Conservation (phyloP, 768 basidiomycete species). For the Paxillus involutus region DNA sequence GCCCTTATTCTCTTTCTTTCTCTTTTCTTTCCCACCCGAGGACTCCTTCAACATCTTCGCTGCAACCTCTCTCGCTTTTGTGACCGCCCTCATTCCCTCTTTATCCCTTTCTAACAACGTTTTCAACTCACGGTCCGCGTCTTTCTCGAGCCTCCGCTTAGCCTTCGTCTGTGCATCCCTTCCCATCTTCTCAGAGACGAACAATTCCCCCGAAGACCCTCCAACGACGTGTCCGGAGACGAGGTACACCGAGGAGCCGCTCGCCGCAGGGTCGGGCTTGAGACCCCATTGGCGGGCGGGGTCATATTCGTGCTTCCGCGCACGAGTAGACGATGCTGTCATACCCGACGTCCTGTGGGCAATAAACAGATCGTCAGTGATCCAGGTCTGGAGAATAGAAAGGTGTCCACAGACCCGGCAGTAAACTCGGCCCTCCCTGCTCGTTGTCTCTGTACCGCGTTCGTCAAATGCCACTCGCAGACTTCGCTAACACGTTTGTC, state of each 20-base stretch:
- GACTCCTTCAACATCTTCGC: conserved; percentile 25
- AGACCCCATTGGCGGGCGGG: conserved; percentile 77
- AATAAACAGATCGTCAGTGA: background rate
- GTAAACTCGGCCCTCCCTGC: conserved; percentile 86
- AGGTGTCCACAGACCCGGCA: conserved; percentile 54
- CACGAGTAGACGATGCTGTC: conserved; percentile 44
- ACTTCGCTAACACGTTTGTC: conserved; percentile 85
- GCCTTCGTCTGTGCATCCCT: conserved; percentile 79
- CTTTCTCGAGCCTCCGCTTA: conserved; percentile 57
- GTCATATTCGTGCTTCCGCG: conserved; percentile 60
- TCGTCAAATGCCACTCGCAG: conserved; percentile 91
- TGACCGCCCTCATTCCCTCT: conserved; percentile 65
- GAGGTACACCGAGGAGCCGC: conserved; percentile 68
- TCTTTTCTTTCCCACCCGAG: conserved; percentile 13
- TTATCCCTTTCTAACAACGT: conserved; percentile 61
- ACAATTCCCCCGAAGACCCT: conserved; percentile 43
- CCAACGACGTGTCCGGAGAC: conserved; percentile 77
- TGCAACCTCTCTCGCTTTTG: conserved; percentile 54
- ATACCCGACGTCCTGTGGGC: conserved; percentile 69
- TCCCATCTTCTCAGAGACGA: conserved; percentile 69
- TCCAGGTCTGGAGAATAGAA: background rate
- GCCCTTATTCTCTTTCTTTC: conserved; percentile 3
- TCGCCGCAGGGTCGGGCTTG: conserved; percentile 44
- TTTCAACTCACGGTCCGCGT: conserved; percentile 63
- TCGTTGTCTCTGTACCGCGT: conserved; percentile 71